These are phyloP conservation scores for Aspergillus haitiensis DNA, from an alignment of 495 filamentous ascomycete genomes.

Conservation along the genomic window DNA sequence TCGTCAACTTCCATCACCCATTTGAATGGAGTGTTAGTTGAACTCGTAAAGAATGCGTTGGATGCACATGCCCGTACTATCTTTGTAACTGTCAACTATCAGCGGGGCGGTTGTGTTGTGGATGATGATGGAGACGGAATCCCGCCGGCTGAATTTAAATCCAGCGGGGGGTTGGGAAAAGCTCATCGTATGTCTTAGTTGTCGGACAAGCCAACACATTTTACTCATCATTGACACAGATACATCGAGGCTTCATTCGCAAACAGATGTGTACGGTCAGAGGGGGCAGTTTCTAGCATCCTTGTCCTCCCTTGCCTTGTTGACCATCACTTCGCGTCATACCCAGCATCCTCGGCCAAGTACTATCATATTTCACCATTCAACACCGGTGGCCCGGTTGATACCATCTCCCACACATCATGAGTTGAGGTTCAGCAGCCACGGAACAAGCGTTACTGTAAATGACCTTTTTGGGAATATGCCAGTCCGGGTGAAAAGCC, in stretches of 20 bases:
- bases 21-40: conserved; percentile 68
- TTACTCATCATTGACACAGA: conserved; percentile 49
- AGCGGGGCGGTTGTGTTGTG: conserved; percentile 74
- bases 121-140: conserved; percentile 91
- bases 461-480: conserved; percentile 92
- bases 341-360: conserved; percentile 61
- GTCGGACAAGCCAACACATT: neutral
- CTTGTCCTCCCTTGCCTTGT: conserved; percentile 70
- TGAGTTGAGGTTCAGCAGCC: conserved; percentile 51
- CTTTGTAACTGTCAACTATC: conserved; percentile 70
- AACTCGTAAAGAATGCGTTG: conserved; percentile 82
- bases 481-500: conserved; percentile 91
- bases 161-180: conserved; percentile 71
- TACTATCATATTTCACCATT: conserved; percentile 68
- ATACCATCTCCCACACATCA: conserved; percentile 64
- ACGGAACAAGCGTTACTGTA: conserved; percentile 79
- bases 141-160: conserved; percentile 63
- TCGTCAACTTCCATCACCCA: conserved; percentile 78
- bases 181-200: conserved; percentile 60
- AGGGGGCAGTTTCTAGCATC: conserved; percentile 78
- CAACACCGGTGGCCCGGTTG: conserved; percentile 65
- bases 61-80: conserved; percentile 76
- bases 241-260: conserved; percentile 69
- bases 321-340: conserved; percentile 80
- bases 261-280: conserved; percentile 58